Evolutionary conservation across 1,139 yeast species (phyloP), one percentile per base, ranked within the genome.

Genomic region (Sugiyamaella grinbergsii): DNA sequence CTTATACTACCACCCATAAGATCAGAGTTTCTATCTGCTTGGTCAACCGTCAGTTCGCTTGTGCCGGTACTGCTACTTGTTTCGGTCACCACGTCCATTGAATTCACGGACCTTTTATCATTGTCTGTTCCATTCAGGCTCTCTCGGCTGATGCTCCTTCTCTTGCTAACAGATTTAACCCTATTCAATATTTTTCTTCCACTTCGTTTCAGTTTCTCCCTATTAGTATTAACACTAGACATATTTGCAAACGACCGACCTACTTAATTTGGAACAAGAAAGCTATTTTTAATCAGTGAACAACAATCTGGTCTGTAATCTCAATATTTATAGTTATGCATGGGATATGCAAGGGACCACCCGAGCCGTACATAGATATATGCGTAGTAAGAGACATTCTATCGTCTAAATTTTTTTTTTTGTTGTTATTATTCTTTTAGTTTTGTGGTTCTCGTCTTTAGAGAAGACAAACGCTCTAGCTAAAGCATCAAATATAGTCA

Each of bases 211-310:
- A 37, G 18, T 16, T 29, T 23, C 13, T 28, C 44, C 19, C 29
- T 31, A 16, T 24, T 32, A 4, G 36, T 32, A 29, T 15, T 36
- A 20, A 50, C 37, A 32, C 41, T 40, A 11, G 47, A 44, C 49
- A 50, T 53, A 20, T 33, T 23, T 19, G 5, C 4, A 29, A 8
- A 29, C 13, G 4, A 4, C 33, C 13, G 13, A 29, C 10, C 10
- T 29, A 10, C n/a, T n/a, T n/a, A n/a, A n/a, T n/a, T n/a, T n/a
- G n/a, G n/a, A n/a, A n/a, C n/a, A n/a, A n/a, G n/a, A n/a, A n/a
- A n/a, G n/a, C n/a, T n/a, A n/a, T n/a, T n/a, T n/a, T 28, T 8
- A 15, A 56, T 54, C 57, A 52, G 53, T 38, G 36, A 54, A 24
- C 42, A 45, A 28, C n/a, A n/a, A n/a, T n/a, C n/a, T n/a, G n/a